Percentiles rank a stretch among this genome's conserved stretches.
Evolutionary conservation across 2,329 filamentous ascomycete species (phyloP).

Genomic region (Penicillium rolfsii): DNA sequence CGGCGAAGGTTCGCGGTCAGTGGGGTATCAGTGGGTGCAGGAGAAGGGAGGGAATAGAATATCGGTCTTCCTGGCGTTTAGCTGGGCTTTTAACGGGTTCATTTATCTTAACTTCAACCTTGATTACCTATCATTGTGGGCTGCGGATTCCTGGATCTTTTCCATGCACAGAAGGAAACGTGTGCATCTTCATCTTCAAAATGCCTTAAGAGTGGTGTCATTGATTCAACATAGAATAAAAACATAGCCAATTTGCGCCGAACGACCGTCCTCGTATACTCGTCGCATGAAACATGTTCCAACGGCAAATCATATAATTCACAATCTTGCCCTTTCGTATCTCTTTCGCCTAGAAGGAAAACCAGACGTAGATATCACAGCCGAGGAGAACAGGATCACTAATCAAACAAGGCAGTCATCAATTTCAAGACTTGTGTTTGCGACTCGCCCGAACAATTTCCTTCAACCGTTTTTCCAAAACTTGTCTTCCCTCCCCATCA

Average conservation of each 20-base stretch:
- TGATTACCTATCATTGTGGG: background rate
- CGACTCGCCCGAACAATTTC: conserved; percentile 59
- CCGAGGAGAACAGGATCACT: background rate
- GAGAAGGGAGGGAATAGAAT: background rate
- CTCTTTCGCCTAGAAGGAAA: background rate
- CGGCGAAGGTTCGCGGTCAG: background rate
- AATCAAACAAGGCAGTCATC: background rate
- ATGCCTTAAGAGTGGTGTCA: background rate
- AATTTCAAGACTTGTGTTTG: background rate
- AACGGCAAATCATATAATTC: background rate
- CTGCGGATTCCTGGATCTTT: background rate
- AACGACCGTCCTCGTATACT: background rate
- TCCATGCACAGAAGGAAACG: background rate
- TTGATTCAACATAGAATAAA: background rate
- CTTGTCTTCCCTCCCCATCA: conserved; percentile 69
- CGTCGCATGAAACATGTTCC: background rate
- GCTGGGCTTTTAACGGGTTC: background rate
- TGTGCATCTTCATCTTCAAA: background rate
- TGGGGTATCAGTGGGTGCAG: background rate
- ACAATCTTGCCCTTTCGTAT: background rate
- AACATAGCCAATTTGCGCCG: background rate
- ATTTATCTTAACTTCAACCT: background rate
- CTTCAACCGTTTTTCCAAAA: conserved; percentile 77
- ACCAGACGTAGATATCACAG: background rate
- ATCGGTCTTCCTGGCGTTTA: background rate